Evolutionary conservation across 2,329 filamentous ascomycete species (phyloP), one percentile per base, ranked within the genome.

Genomic region (Didymella segeticola): DNA sequence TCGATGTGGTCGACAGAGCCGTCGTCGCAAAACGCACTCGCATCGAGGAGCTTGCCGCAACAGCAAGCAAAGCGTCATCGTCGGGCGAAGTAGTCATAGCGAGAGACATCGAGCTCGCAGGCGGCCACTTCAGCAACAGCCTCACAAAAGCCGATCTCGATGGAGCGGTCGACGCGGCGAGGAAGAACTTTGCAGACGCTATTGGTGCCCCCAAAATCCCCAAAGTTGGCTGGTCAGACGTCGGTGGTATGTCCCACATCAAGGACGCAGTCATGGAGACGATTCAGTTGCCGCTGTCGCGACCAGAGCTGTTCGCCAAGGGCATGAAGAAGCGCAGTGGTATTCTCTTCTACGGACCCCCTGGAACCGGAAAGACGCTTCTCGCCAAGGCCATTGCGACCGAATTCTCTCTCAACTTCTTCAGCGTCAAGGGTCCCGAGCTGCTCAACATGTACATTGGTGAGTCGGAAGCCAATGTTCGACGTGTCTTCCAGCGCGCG

Each of bases 181-280:
- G 95, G 48, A 97, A 97, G 82, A 98, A 97, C 76, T 99, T 99
- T 72, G 93, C 95, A 5, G 95, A 98, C 73, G 89, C 93, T 0
- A 99, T 99, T 60, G 95, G 95, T 20, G 95, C 95, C 5, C 95
- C 95, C 2, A 98, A 98, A 82, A 98, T 98, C 58, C 95, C 93
- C 6, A 97, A 96, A 59, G 95, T 99, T 6, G 89, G 89, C 19
- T 99, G 93, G 93, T 89, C 93, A 63, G 93, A 99, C 72, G 93
- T 99, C 17, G 93, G 93, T 74, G 93, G 95, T 43, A 82, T 98
- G 26, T 87, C 89, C 25, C 92, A 96, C 66, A 93, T 98, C 73
- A 98, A 98, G 79, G 92, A 96, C 63, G 93, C 93, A n/a, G 89
- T 98, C 47, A 90, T 91, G 73, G 95, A 98, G 75, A 98, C 95